These are phyloP conservation scores for sweet orange (Citrus sinensis) DNA, from an alignment of 345 rosid genomes.

Conservation along the genomic window DNA sequence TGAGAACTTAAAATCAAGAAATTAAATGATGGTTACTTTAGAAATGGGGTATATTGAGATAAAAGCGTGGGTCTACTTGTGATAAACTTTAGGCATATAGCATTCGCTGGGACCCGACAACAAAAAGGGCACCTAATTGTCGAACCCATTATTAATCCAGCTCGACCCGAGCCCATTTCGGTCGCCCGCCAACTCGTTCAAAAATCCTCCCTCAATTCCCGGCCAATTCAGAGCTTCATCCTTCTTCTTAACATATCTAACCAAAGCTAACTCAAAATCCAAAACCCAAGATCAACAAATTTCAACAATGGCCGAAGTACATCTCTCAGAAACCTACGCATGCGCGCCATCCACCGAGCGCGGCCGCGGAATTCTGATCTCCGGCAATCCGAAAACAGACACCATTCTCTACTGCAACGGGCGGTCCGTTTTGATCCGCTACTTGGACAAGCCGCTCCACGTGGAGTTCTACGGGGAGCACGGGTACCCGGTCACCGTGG, in stretches of 20 bases:
- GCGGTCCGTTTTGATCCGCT: constrained; percentile 80
- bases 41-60: too few relatives aligned
- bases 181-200: constrained; percentile 15
- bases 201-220: constrained; percentile 12
- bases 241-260: background rate
- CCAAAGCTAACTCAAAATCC: background rate
- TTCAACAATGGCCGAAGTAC: background rate
- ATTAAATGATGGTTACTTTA: too few relatives aligned
- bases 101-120: too few relatives aligned
- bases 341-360: constrained; percentile 92
- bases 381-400: constrained; percentile 70
- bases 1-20: too few relatives aligned
- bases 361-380: constrained; percentile 83
- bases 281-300: too few relatives aligned
- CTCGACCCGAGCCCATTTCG: background rate
- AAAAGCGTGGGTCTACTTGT: too few relatives aligned
- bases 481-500: constrained; percentile 89
- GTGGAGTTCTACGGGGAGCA: constrained; percentile 89
- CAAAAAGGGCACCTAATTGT: background rate
- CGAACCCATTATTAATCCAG: background rate
- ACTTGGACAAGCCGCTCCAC: constrained; percentile 74
- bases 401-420: constrained; percentile 78
- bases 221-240: background rate
- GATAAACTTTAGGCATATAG: too few relatives aligned
- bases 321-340: constrained; percentile 61